Base-by-base conservation (phyloP, 2,329 filamentous ascomycete genomes). In the Aulographum hederae region DNA sequence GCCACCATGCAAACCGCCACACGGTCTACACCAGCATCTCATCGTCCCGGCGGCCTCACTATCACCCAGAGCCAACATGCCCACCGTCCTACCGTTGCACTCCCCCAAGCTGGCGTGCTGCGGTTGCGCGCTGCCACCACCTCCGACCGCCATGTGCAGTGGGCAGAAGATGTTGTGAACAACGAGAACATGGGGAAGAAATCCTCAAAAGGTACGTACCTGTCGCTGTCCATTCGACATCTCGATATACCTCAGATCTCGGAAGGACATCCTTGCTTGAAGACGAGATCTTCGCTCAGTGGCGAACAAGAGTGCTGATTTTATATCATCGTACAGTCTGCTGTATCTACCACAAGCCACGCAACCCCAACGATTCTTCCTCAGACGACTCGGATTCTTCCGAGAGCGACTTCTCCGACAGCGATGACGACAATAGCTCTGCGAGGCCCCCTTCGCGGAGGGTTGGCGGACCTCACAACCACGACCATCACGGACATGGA, bases 121-220 rank as follows among this genome's bases (percentile, higher is more conserved):
- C 27, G 27, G 8, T 16, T 28, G 15, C 27, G 27, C 11, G 27
- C 27, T 10, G 27, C 8, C 8, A 8, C 11, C 16, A 17, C 10
- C 11, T 28, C 27, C 15, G 52, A 60, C 13, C 65, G 75, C 32
- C 72, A 71, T 30, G 89, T 98, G 34, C 75, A 79, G 52, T 98
- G 89, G 89, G 82, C 82, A 5, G 80, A 89, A 46, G 78, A 81
- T 46, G 85, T 94, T 5, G 65, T 98, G 3, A 85, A 98, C 56
- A 98, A 98, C 47, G 89, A 98, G 55, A 82, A 82, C 3, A 67
- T 95, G 52, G 84, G 84, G 5, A 79, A 80, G 55, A 98, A 95
- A 60, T 86, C 73, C 40, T 92, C 81, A 13, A 98, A 98, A 70
- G 80, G 82, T 86, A 53, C 20, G 53, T 44, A n/a, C n/a, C n/a